Conservation (phyloP, 1,284 basidiomycete species). For the Pisolithus thermaeus region DNA sequence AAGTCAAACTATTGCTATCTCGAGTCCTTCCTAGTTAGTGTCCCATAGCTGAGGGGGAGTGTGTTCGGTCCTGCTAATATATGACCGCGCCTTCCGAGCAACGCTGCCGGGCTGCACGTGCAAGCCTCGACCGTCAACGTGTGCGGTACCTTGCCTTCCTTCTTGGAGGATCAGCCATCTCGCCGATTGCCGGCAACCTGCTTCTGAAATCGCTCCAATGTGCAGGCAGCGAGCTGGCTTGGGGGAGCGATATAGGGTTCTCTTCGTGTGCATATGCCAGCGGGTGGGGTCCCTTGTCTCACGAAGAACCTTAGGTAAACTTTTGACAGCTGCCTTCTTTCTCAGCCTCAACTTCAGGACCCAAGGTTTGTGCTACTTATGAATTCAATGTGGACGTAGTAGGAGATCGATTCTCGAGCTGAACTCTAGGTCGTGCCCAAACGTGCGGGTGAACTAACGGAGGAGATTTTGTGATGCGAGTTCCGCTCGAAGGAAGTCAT, state of each 20-base stretch:
- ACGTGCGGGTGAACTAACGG: too few species aligned
- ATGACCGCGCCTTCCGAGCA: too few species aligned
- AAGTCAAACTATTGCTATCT: background rate
- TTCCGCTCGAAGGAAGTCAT: too few species aligned
- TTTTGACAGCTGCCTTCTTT: constrained; percentile 25
- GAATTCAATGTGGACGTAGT: background rate
- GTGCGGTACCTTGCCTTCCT: background rate
- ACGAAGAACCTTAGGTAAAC: constrained; percentile 20
- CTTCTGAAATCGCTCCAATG: background rate
- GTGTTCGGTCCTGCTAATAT: too few species aligned
- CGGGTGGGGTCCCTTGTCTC: background rate
- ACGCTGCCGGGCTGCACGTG: background rate
- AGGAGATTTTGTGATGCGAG: too few species aligned
- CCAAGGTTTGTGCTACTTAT: constrained; percentile 20
- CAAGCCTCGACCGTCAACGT: background rate
- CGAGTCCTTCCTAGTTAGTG: background rate
- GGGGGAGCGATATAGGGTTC: too few species aligned
- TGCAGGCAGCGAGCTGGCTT: background rate
- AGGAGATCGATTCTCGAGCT: background rate
- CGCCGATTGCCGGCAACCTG: background rate
- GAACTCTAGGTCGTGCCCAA: background rate
- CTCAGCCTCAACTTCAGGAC: constrained; percentile 17
- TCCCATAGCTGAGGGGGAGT: too few species aligned
- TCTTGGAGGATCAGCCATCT: background rate
- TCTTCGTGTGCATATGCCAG: background rate